These are phyloP conservation scores for Ganoderma sinense DNA, from an alignment of 1,284 basidiomycete species.

Conservation along the genomic window DNA sequence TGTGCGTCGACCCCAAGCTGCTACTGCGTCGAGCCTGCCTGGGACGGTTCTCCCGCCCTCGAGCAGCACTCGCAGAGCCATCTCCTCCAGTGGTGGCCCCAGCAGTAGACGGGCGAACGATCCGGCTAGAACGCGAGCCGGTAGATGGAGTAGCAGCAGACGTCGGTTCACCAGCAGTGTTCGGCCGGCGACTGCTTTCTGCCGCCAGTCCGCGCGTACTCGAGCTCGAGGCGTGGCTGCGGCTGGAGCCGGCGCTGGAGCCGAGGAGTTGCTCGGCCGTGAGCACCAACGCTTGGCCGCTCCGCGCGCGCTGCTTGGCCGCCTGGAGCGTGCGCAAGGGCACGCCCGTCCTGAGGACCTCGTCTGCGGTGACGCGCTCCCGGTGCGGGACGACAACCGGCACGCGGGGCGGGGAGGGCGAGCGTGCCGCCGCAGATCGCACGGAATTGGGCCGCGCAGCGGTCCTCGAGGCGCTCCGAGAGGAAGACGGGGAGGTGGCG, in stretches of 20 bases:
- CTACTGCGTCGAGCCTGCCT: slow-evolving; percentile 21
- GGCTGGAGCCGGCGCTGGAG: background rate
- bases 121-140: background rate
- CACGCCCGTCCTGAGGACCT: slow-evolving; percentile 28
- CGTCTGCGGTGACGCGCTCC: slow-evolving; percentile 26
- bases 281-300: slow-evolving; percentile 20
- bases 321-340: slow-evolving; percentile 29
- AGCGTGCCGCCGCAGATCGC: background rate
- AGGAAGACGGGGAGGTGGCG: slow-evolving; percentile 4
- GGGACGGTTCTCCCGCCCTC: slow-evolving; percentile 10
- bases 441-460: background rate
- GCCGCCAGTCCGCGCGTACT: background rate
- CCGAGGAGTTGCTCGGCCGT: background rate
- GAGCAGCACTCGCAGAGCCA: slow-evolving; percentile 1
- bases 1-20: slow-evolving; percentile 73
- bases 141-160: background rate
- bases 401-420: slow-evolving; percentile 9
- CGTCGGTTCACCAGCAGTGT: slow-evolving; percentile 2
- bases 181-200: background rate
- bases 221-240: slow-evolving; percentile 3
- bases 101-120: slow-evolving; percentile 15
- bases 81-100: slow-evolving; percentile 4
- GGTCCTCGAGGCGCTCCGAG: slow-evolving; percentile 5
- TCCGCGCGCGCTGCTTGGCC: slow-evolving; percentile 25
- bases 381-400: slow-evolving; percentile 11